phyloP scores from a whole-genome alignment of 305 asterid species.

The Fraxinus sp. region DNA sequence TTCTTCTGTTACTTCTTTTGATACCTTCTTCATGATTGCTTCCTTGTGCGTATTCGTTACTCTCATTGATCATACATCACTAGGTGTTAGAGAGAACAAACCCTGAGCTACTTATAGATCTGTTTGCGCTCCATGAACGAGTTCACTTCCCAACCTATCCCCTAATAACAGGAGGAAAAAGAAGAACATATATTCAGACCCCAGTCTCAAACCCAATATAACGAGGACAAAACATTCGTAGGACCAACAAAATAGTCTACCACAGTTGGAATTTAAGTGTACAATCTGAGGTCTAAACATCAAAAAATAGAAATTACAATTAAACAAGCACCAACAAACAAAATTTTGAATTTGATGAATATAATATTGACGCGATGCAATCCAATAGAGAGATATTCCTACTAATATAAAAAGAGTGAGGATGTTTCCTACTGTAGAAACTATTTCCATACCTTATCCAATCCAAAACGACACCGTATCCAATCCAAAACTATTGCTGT shows the following conservation, averaged over 20 bases:
- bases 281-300: neutral
- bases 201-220: neutral
- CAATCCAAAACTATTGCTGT: too few relatives aligned
- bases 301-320: neutral
- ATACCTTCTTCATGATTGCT: too few relatives aligned
- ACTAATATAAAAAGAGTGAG: too few relatives aligned
- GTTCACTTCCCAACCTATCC: conserved; percentile 12
- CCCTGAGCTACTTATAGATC: neutral
- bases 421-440: too few relatives aligned
- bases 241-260: neutral
- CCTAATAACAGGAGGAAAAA: neutral
- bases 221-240: neutral
- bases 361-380: neutral
- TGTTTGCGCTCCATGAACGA: neutral
- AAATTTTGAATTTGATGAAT: neutral
- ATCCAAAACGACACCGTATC: too few relatives aligned
- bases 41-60: too few relatives aligned
- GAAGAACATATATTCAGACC: neutral
- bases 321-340: conserved; percentile 13
- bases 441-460: too few relatives aligned
- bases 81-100: neutral
- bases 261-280: neutral
- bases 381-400: conserved; percentile 11
- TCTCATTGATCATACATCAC: too few relatives aligned
- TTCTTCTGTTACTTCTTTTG: too few relatives aligned